Base-by-base conservation (phyloP, 345 rosid genomes). In the Gossypium longicalyx region DNA sequence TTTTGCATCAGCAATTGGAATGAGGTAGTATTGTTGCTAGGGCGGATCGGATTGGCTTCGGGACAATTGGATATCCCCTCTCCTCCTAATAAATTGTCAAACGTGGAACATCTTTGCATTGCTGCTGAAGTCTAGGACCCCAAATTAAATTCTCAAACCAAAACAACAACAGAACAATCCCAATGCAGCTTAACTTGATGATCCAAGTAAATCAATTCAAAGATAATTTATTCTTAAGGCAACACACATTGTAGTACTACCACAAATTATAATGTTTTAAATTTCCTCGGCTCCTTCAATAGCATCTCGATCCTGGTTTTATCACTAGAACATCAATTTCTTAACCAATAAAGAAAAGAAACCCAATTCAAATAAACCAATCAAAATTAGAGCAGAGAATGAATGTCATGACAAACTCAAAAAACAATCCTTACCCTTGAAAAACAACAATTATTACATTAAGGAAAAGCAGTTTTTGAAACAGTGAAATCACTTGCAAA, bases 361-460 rank as follows among this genome's bases (percentile, higher is more conserved):
- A 47, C 54, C 41, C 22, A 48, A 67, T 23, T 45, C 71, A 47
- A 67, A 67, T 20, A 67, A 48, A 67, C 22, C 56, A 6, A 9
- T 49, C 9, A 68, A 68, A 49, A 25, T 49, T 48, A 12, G 13
- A 25, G 58, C 44, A 49, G 22, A 48, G 9, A 71, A 77, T 20
- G 12, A 63, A 43, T 6, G n/a, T 65, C 58, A 60, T 67, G 62
- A 22, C 16, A 58, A 58, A 58, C 62, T 22, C 70, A 43, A 47
- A 51, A 41, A 25, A 51, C 16, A 61, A 49, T 54, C 56, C 81
- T 54, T 19, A 29, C 25, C 45, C 78, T 45, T 54, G 9, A 27
- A 63, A 54, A 70, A 47, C 34, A 27, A 70, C 59, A 73, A 29
- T 61, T 49, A 22, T 62, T 71, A 54, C 74, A 56, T 12, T 12